Conservation (phyloP, 257 asterid genomes). For the Solanum neorickii region DNA sequence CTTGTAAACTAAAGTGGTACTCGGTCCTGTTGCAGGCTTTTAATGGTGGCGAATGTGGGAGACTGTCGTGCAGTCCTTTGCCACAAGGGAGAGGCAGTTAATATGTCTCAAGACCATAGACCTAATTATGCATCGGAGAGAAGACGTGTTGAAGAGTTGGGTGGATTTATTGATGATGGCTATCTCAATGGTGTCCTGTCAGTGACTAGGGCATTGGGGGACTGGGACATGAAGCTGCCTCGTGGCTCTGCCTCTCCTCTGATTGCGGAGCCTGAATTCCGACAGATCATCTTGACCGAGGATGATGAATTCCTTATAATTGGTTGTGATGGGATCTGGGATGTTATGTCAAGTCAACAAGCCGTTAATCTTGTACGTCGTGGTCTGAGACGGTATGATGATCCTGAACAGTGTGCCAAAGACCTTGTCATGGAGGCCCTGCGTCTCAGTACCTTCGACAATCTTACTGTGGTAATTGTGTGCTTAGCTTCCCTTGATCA, state of each 20-base stretch:
- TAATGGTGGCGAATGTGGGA: slow-evolving; percentile 80
- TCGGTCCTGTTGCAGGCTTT: slow-evolving; percentile 28
- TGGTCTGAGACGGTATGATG: slow-evolving; percentile 57
- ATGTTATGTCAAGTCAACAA: slow-evolving; percentile 69
- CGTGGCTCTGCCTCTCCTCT: slow-evolving; percentile 66
- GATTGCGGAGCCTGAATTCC: slow-evolving; percentile 70
- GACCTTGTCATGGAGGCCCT: slow-evolving; percentile 81
- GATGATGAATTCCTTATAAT: slow-evolving; percentile 78
- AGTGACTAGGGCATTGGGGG: slow-evolving; percentile 70
- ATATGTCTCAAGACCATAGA: slow-evolving; percentile 81
- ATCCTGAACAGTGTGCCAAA: slow-evolving; percentile 80
- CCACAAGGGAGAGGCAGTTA: slow-evolving; percentile 66
- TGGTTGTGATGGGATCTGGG: slow-evolving; percentile 90
- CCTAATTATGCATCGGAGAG: slow-evolving; percentile 45
- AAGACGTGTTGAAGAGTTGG: slow-evolving; percentile 59
- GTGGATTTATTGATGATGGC: slow-evolving; percentile 71
- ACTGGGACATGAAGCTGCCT: slow-evolving; percentile 90
- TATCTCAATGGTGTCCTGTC: slow-evolving; percentile 72
- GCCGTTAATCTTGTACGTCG: slow-evolving; percentile 68
- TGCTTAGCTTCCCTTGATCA: slow-evolving; percentile 48
- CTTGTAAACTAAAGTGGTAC: not conserved
- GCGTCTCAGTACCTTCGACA: slow-evolving; percentile 58
- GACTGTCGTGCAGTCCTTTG: slow-evolving; percentile 91
- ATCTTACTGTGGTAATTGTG: slow-evolving; percentile 59
- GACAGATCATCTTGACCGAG: slow-evolving; percentile 37